Evolutionary conservation across 257 asterid species (phyloP), one percentile per base, ranked within the genome.

Genomic region (Capsicum chinense): DNA sequence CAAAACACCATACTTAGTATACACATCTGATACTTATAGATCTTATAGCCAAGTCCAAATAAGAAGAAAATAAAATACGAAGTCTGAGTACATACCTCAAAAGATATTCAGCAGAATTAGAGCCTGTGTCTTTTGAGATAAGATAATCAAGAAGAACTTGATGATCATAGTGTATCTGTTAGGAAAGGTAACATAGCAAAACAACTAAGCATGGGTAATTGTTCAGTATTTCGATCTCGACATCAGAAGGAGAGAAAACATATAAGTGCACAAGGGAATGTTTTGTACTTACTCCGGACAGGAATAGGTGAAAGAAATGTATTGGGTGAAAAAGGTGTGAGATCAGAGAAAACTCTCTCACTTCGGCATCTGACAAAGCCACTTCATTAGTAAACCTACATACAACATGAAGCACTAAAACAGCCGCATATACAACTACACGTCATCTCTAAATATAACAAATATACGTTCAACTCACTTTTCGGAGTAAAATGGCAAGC

Each of bases 81-180:
- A 83, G 80, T 58, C 73, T 12, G 63, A 57, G 56, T 9, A 73
- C 89, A 66, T 67, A 94, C 99, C 98, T 92, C 92, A 96, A 83
- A 58, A 94, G 92, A 92, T 93, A 96, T 87, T 94, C 98, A 73
- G 98, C 98, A 83, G 94, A 92, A 83, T 74, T 88, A 70, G 95
- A 92, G 74, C 99, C 98, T 56, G 92, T 83, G 88, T 96, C 98
- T 85, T 92, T 95, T 19, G 98, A 93, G 89, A 96, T 96, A 67
- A 96, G 99, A 89, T 93, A 94, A 88, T 96, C 99, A 33, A 96
- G 95, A 88, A 96, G 97, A 80, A 96, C 98, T 89, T 94, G 97
- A 86, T 96, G 99, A 89, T 96, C 99, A 90, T 96, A 94, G 85
- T 85, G 90, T 84, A 96, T 90, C 99, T 96, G 91, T 9, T 79